phyloP scores from a whole-genome alignment of 2,329 filamentous ascomycete species.

The Cladophialophora exuberans region DNA sequence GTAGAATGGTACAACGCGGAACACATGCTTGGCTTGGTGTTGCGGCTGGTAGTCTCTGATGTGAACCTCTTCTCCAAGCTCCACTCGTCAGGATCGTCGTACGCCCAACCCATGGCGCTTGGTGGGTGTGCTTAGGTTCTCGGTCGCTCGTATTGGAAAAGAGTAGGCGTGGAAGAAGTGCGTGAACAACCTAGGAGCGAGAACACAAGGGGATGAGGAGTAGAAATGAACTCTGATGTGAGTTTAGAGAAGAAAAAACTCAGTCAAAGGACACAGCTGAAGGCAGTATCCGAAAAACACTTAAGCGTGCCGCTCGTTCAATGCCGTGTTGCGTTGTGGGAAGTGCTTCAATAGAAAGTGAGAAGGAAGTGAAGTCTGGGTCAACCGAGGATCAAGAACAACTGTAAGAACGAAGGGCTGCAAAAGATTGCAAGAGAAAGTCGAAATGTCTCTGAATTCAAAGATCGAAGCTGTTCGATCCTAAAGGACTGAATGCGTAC shows the following conservation, averaged over 20 bases:
- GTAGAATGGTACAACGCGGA: neutral
- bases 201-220: no score
- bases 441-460: neutral
- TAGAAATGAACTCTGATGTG: no score
- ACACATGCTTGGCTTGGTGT: neutral
- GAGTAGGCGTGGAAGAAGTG: no score
- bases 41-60: neutral
- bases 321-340: neutral
- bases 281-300: no score
- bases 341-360: neutral
- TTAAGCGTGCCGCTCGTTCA: neutral
- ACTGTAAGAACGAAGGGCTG: neutral
- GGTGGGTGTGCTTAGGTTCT: no score
- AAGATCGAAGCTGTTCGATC: slow-evolving; percentile 7
- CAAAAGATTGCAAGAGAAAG: no score
- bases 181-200: no score
- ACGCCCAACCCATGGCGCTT: neutral
- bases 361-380: neutral
- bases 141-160: no score
- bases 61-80: neutral
- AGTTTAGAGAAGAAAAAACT: no score
- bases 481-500: no score
- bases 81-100: neutral
- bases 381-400: neutral
- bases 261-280: no score